Base-by-base conservation (phyloP, 1,284 basidiomycete species). In the Xanthoconium separans region DNA sequence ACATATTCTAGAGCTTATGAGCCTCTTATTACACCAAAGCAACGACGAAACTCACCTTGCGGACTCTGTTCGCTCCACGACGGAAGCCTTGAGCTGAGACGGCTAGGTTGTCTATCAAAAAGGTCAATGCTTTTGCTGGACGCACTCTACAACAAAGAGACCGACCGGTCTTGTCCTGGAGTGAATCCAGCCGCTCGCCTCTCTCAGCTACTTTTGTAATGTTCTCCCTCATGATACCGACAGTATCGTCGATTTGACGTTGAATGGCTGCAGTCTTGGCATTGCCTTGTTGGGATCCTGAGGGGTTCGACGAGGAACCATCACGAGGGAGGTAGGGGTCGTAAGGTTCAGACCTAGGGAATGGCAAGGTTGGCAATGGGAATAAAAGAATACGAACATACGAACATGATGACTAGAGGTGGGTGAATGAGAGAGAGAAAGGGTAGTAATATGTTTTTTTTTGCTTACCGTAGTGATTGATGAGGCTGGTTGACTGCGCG, bases 51-150 rank as follows among this genome's bases (percentile, higher is more conserved):
- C 95, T 79, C 69, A 95, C 93, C 83, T 99, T 99, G 73, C 96
- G 87, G 46, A 99, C 97, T 59, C 93, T 84, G 78, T 97, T 98
- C 50, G 97, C 97, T 60, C 96, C 95, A 62, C 93, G 84, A 59
- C 95, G 87, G 86, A 99, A 99, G 30, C 95, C 95, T 77, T 99
- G 97, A 12, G 96, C 97, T n/a, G 95, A 98, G 37, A 98, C 93
- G 30, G 96, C 95, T 54, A 99, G 84, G 70, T 91, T 98, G 75
- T 99, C 96, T 96, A 53, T 49, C 18, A 27, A 47, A 49, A 55
- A 53, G 20, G 29, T 55, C 33, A 4, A 49, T 59, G 43, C 51
- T 30, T 37, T 46, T 16, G 18, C 22, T 29, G 11, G 31, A 24
- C 18, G 20, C 37, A 47, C 51, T 27, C 20, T 27, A 59, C 50